Percentiles rank a stretch among this genome's conserved stretches.
Evolutionary conservation across 305 asterid species (phyloP).

Genomic region (Salvia sclarea): DNA sequence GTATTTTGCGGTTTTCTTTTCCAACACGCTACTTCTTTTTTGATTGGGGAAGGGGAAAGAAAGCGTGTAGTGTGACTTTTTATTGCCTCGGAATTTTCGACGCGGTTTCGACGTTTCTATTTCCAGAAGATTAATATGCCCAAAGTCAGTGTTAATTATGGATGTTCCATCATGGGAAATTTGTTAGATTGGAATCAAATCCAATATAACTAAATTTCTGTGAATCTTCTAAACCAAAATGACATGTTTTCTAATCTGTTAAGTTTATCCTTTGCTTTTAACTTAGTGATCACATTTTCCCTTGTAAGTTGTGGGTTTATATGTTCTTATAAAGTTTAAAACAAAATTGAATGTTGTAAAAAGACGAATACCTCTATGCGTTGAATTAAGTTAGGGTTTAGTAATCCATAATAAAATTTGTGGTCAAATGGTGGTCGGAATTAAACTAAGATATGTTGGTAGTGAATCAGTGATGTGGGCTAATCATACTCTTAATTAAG

Average conservation of each 20-base stretch:
- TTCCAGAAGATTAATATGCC: slow-evolving; percentile 5
- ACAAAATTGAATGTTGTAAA: too few species aligned
- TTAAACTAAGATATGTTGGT: too few species aligned
- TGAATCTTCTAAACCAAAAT: neutral
- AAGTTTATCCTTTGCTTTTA: neutral
- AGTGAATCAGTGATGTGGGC: too few species aligned
- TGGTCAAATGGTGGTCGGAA: too few species aligned
- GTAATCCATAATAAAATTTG: too few species aligned
- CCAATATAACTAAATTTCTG: too few species aligned
- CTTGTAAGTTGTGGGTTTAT: neutral
- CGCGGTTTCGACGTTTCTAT: slow-evolving; percentile 24
- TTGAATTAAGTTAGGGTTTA: too few species aligned
- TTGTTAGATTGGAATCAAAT: neutral
- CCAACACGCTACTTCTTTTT: slow-evolving; percentile 16
- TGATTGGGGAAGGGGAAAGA: slow-evolving; percentile 31
- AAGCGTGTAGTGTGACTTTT: slow-evolving; percentile 24
- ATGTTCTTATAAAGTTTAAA: too few species aligned
- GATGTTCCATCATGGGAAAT: neutral
- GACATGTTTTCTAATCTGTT: neutral
- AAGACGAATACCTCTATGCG: too few species aligned
- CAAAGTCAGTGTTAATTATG: slow-evolving; percentile 23
- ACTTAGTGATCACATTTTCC: neutral
- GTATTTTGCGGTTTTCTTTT: neutral
- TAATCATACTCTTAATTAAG: too few species aligned
- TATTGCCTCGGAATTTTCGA: slow-evolving; percentile 18